Evolutionary conservation across 306 rosid species (phyloP), one percentile per base, ranked within the genome.

Genomic region (Cajanus cajan): DNA sequence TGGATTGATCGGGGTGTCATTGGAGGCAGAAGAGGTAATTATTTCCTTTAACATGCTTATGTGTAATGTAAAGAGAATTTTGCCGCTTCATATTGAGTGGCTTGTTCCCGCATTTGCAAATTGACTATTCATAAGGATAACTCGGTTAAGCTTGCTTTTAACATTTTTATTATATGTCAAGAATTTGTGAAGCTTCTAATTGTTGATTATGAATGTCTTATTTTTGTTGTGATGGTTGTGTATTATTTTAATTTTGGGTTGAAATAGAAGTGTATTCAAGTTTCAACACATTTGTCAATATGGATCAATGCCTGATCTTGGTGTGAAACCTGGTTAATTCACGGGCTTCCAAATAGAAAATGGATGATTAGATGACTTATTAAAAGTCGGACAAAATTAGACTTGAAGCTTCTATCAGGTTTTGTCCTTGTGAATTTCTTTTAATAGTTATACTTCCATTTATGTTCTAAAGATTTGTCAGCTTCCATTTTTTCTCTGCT

Each of bases 1-100:
- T 54, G 80, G 89, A 71, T 76, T 80, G 63, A 87, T 90, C 84
- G 98, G 98, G 82, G 89, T 91, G 33, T 83, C 95, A 8, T 82
- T 95, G 87, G 89, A 90, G 77, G 89, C 91, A 13, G 89, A 90
- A 76, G 83, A 91, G 98, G 98, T 93, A 88, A 36, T 83, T 71
- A 25, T 77, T 28, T 28, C 31, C 31, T 28, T 28, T 28, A 28
- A 28, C 31, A 28, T 28, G 31, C 1, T 28, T 1, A 28, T 28
- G 31, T 28, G 31, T 1, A 28, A 28, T 28, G 31, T 28, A 28
- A 28, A 3, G 31, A 1, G 31, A 28, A 28, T 28, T 52, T 77
- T 69, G 55, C 33, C 19, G 45, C 43, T 55, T 74, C 15, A 21
- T 59, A 22, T 68, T 21, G 52, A 74, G 57, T 34, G 9, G 57